Conservation (phyloP, 2,329 filamentous ascomycete genomes). For the Colletotrichum abscissum region DNA sequence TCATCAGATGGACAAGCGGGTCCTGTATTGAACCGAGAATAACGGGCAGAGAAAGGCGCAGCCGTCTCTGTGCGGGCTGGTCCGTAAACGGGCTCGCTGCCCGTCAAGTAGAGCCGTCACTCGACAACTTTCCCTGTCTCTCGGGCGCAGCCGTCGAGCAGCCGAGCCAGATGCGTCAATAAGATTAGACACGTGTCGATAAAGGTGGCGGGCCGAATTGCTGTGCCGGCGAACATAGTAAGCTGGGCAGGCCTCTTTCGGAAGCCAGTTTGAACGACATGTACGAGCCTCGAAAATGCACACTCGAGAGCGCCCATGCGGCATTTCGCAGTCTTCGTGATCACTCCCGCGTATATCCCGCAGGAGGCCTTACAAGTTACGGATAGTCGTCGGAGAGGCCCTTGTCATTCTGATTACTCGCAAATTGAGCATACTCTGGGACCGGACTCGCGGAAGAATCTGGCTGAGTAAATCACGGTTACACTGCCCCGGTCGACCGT, state of each 20-base stretch:
- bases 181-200: conserved; percentile 2
- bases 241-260: neutral
- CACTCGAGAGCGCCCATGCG: neutral
- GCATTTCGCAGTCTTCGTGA: neutral
- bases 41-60: neutral
- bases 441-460: neutral
- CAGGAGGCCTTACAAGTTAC: neutral
- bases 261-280: conserved; percentile 2
- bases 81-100: neutral
- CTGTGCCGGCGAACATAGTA: neutral
- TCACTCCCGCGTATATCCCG: neutral
- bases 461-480: neutral
- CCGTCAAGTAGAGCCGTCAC: neutral
- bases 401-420: neutral
- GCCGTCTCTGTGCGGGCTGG: neutral
- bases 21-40: neutral
- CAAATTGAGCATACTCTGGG: neutral
- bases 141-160: neutral
- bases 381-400: neutral
- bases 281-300: neutral
- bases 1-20: neutral
- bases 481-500: neutral
- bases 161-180: conserved; percentile 2
- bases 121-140: neutral
- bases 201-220: neutral